Conservation (phyloP, 2,329 filamentous ascomycete species). For the Aspergillus sp. region DNA sequence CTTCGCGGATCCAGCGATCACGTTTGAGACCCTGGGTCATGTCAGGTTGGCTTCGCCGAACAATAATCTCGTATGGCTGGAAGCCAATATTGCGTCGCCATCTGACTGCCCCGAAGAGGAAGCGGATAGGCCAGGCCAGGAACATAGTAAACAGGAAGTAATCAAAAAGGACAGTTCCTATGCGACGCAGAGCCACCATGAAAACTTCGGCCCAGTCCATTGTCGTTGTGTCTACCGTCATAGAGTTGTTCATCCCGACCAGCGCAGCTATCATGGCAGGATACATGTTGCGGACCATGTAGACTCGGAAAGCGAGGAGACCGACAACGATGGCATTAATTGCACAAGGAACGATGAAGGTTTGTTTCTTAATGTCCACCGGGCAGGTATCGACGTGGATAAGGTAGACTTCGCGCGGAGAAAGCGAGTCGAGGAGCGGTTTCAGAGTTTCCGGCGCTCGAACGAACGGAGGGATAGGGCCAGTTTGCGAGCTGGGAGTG, state of each 20-base stretch:
- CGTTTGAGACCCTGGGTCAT: slow-evolving; percentile 67
- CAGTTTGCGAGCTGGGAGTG: slow-evolving; percentile 35
- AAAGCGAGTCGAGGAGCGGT: slow-evolving; percentile 67
- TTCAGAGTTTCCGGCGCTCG: slow-evolving; percentile 63
- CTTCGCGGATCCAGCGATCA: slow-evolving; percentile 49
- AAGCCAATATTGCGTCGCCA: slow-evolving; percentile 81
- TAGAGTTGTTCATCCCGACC: slow-evolving; percentile 66
- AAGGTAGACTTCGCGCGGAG: slow-evolving; percentile 74
- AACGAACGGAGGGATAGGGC: slow-evolving; percentile 67
- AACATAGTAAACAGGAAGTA: slow-evolving; percentile 68
- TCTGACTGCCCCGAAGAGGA: slow-evolving; percentile 65
- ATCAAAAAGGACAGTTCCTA: slow-evolving; percentile 70
- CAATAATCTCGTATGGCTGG: slow-evolving; percentile 74
- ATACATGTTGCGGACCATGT: slow-evolving; percentile 72
- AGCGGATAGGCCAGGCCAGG: slow-evolving; percentile 72
- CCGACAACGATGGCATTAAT: slow-evolving; percentile 71
- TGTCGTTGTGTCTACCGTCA: slow-evolving; percentile 62
- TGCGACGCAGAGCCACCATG: slow-evolving; percentile 61
- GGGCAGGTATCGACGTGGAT: slow-evolving; percentile 77
- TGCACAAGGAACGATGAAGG: slow-evolving; percentile 75
- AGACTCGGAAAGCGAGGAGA: slow-evolving; percentile 69
- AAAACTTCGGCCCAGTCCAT: slow-evolving; percentile 60
- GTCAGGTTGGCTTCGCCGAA: slow-evolving; percentile 68
- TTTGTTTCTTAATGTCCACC: slow-evolving; percentile 71
- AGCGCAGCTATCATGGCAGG: slow-evolving; percentile 64